phyloP scores from a whole-genome alignment of 305 asterid genomes.

The Fraxinus paxiana region DNA sequence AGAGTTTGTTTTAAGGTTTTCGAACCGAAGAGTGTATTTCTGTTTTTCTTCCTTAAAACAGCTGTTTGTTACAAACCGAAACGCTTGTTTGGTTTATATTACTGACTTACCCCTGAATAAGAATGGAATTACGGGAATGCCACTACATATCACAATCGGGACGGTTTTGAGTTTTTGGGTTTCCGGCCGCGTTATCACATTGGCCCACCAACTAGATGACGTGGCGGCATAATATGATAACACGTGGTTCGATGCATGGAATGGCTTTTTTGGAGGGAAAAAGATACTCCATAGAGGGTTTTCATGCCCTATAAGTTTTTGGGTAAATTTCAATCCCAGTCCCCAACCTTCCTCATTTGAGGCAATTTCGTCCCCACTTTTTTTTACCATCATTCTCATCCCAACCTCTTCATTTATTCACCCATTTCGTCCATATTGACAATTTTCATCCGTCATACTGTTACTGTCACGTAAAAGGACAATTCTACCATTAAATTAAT shows the following conservation, averaged over 20 bases:
- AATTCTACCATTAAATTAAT: background rate
- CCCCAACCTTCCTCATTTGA: background rate
- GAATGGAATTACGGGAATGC: background rate
- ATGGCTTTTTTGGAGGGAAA: constrained; percentile 23
- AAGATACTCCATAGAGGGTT: background rate
- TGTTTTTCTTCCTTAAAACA: background rate
- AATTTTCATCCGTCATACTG: background rate
- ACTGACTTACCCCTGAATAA: background rate
- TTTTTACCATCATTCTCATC: background rate
- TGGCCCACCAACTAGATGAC: constrained; percentile 7
- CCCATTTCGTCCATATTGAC: background rate
- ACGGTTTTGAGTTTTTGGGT: constrained; percentile 20
- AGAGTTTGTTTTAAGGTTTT: background rate
- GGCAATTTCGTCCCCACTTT: background rate
- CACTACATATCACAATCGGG: constrained; percentile 2
- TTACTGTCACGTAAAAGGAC: background rate
- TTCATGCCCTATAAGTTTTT: background rate
- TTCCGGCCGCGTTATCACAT: constrained; percentile 22
- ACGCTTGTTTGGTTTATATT: background rate
- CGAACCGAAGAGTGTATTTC: background rate
- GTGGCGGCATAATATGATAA: constrained; percentile 21
- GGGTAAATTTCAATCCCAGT: background rate
- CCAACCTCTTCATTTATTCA: background rate
- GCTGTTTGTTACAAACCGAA: constrained; percentile 11
- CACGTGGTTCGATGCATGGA: constrained; percentile 23